Evolutionary conservation across 768 basidiomycete genomes (phyloP), one percentile per base, ranked within the genome.

Genomic region (Mycena vitilis): DNA sequence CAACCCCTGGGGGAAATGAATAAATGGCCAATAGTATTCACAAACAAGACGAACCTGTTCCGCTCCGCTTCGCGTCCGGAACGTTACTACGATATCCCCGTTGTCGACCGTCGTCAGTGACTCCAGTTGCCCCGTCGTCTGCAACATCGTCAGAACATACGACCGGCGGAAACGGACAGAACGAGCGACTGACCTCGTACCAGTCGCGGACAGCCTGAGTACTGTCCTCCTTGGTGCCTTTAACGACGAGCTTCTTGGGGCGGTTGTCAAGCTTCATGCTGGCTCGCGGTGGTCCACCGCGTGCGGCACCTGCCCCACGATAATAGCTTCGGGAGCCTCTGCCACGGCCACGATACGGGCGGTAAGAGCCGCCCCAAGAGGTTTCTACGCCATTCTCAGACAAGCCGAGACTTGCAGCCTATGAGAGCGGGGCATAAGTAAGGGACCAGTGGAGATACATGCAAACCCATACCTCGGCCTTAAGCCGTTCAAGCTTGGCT

Each of bases 251-350:
- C 78, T 88, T 91, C 81, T 90, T 92, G 12, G 95, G 93, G 20
- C 95, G 88, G 75, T 96, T 95, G 78, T 98, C 95, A 36, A 98
- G 87, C 75, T 93, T 93, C 91, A 97, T 92, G 73, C 90, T 95
- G 12, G 84, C 82, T 48, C 91, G 86, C 12, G 89, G 84, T 53
- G 87, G 85, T 4, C 88, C 89, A 64, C 93, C 92, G 52, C 93
- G 88, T 70, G 86, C 83, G 11, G 82, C 51, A 6, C 59, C 84
- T 48, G 85, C 85, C 16, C 88, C 87, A 66, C 92, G 87, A 77
- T 85, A 88, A 73, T 85, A 90, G 16, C 87, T 81, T 53, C 94
- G 78, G 0, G 77, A 79, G 3, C 90, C 92, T 62, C 91, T 83
- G 38, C 83, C 88, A 30, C 90, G 87, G 13, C 90, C 91, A 65